A percentile compares a stretch with the other conserved stretches of the same genome.
phyloP scores from a whole-genome alignment of 192 early-diverging fungal species.

The Lobosporangium transversale region DNA sequence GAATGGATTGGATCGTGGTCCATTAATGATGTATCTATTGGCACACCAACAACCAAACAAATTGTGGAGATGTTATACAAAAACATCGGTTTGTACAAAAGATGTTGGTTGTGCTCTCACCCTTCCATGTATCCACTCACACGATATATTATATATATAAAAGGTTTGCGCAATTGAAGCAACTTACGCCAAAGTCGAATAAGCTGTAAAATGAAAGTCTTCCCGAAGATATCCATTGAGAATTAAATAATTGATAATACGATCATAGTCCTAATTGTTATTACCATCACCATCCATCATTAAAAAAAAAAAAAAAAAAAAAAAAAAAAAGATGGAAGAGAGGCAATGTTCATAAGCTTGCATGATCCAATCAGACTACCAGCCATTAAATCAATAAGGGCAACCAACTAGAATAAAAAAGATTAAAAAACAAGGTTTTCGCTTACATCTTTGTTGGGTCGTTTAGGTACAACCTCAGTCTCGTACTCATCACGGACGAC shows the following conservation, averaged over 20 bases:
- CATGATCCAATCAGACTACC: too few species aligned
- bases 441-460: conserved; percentile 47
- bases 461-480: conserved; percentile 25
- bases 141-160: background rate
- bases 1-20: conserved; percentile 18
- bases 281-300: background rate
- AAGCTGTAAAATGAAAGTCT: conserved; percentile 71
- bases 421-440: too few species aligned
- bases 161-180: too few species aligned
- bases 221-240: conserved; percentile 62
- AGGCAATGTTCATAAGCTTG: too few species aligned
- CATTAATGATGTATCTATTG: conserved; percentile 43
- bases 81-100: background rate
- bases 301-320: background rate
- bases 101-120: too few species aligned
- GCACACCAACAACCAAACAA: background rate
- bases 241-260: conserved; percentile 66
- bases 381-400: too few species aligned
- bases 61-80: background rate
- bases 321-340: too few species aligned
- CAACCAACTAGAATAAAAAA: too few species aligned
- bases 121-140: background rate
- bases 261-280: conserved; percentile 60
- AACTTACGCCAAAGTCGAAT: conserved; percentile 69
- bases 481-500: conserved; percentile 42